Conservation (phyloP, 2,329 filamentous ascomycete species). For the Cladosporium sp. region DNA sequence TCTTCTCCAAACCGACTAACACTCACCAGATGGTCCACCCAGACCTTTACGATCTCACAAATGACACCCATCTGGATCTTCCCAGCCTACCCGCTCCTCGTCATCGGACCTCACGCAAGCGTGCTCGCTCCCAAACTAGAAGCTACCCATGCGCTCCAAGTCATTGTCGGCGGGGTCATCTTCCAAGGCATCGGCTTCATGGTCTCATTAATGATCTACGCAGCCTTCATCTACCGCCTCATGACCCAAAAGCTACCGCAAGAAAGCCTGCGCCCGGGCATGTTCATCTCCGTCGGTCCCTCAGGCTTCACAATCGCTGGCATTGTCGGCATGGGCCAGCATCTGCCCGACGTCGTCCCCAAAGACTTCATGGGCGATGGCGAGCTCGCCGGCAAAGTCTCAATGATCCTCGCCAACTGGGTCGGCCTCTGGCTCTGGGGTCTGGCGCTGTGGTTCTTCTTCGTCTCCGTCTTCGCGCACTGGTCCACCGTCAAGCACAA, state of each 20-base stretch:
- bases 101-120: constrained; percentile 69
- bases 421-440: constrained; percentile 76
- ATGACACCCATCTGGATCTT: constrained; percentile 92
- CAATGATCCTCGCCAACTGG: constrained; percentile 56
- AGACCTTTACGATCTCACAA: constrained; percentile 67
- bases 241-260: constrained; percentile 83
- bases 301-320: constrained; percentile 64
- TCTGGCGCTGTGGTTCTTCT: constrained; percentile 78
- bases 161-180: constrained; percentile 57
- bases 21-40: constrained; percentile 55
- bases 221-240: constrained; percentile 77
- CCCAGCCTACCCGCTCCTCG: constrained; percentile 74
- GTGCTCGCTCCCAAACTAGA: constrained; percentile 49
- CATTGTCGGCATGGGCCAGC: constrained; percentile 54
- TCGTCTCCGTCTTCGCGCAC: constrained; percentile 72
- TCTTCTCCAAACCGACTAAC: constrained; percentile 20
- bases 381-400: constrained; percentile 51
- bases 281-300: constrained; percentile 81
- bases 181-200: constrained; percentile 63
- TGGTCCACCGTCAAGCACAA: constrained; percentile 60
- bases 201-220: constrained; percentile 72
- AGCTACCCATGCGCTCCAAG: constrained; percentile 43
- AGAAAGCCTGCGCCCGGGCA: constrained; percentile 71
- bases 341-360: constrained; percentile 46
- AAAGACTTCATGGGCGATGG: constrained; percentile 54